Conservation (phyloP, 768 basidiomycete species). For the Boletus rubropictus region DNA sequence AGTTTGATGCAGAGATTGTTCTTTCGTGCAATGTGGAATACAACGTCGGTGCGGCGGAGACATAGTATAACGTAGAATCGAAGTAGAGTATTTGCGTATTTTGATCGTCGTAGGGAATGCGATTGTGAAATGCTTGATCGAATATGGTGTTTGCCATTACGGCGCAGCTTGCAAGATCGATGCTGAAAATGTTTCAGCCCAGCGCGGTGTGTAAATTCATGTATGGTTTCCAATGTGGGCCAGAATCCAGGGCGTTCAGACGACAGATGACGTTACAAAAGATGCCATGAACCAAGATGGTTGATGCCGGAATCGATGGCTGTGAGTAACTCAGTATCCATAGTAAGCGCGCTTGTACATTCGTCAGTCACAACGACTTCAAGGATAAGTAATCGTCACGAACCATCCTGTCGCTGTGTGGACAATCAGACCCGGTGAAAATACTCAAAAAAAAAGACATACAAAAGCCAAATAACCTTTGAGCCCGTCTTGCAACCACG, state of each 20-base stretch:
- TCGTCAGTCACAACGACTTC: constrained; percentile 13
- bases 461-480: constrained; percentile 89
- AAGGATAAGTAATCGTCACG: constrained; percentile 5
- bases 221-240: constrained; percentile 20
- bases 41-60: constrained; percentile 14
- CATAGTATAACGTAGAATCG: constrained; percentile 17
- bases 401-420: constrained; percentile 55
- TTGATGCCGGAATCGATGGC: constrained; percentile 15
- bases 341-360: constrained; percentile 53
- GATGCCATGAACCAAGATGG: constrained; percentile 27
- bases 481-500: constrained; percentile 88
- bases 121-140: constrained; percentile 21
- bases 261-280: constrained; percentile 21
- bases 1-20: constrained; percentile 34
- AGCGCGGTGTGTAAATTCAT: constrained; percentile 20
- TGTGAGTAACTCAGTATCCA: constrained; percentile 39
- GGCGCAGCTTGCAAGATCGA: constrained; percentile 28
- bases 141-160: constrained; percentile 15
- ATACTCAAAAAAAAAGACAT: constrained; percentile 15
- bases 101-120: constrained; percentile 22
- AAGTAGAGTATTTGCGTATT: constrained; percentile 24
- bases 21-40: constrained; percentile 22
- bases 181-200: constrained; percentile 25
- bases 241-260: constrained; percentile 13
- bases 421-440: constrained; percentile 1